Evolutionary conservation across 1,284 basidiomycete species (phyloP).

Genomic region (Ganoderma lingzhi): DNA sequence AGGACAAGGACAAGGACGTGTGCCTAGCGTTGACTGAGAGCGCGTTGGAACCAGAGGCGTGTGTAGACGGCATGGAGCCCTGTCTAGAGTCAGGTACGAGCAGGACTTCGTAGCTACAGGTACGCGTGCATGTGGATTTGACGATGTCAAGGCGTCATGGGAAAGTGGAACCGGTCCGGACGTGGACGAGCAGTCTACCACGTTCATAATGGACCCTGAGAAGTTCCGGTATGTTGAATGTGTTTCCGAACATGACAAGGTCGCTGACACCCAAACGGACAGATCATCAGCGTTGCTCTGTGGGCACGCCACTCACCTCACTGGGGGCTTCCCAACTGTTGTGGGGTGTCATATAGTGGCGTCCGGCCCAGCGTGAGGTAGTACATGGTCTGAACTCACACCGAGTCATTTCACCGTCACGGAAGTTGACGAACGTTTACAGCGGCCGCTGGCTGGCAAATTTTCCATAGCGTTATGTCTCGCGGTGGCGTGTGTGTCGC

Average conservation of each 20-base stretch:
- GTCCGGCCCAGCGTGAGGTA: not conserved
- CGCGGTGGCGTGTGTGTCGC: not conserved
- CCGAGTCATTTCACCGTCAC: slow-evolving; percentile 5
- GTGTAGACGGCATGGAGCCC: too few species aligned
- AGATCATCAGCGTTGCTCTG: not conserved
- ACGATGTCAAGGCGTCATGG: slow-evolving; percentile 7
- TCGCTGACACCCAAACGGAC: not conserved
- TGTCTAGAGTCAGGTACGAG: slow-evolving; percentile 1
- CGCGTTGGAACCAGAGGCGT: not conserved
- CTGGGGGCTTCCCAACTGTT: not conserved
- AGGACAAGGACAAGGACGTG: not conserved
- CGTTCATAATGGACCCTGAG: not conserved
- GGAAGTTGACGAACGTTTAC: slow-evolving; percentile 1
- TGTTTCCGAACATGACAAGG: not conserved
- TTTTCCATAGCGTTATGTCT: not conserved
- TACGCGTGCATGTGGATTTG: not conserved
- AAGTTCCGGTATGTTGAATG: not conserved
- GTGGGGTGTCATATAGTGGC: not conserved
- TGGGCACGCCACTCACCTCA: not conserved
- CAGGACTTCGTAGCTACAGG: not conserved
- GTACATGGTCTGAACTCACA: not conserved
- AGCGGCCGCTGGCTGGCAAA: not conserved
- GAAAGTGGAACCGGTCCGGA: slow-evolving; percentile 3
- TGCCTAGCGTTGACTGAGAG: not conserved
- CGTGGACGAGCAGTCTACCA: not conserved